phyloP scores from a whole-genome alignment of 129 eudicot genomes.

The Centaurea solstitialis region DNA sequence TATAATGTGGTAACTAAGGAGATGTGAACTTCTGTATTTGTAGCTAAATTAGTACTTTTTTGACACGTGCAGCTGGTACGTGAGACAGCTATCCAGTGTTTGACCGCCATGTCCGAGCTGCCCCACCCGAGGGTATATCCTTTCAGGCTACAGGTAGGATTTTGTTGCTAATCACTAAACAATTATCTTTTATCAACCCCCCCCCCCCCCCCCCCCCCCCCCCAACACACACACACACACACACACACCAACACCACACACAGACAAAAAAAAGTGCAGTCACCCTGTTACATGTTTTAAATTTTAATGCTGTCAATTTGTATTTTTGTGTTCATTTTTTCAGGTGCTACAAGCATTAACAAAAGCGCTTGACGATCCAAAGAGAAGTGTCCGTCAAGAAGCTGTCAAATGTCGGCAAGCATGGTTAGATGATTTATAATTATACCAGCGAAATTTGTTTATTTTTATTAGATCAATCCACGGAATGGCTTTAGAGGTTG shows the following conservation, averaged over 20 bases:
- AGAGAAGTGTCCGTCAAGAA: slow-evolving; percentile 89
- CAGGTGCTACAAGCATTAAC: slow-evolving; percentile 72
- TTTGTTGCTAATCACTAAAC: slow-evolving; percentile 6
- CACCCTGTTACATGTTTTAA: neutral
- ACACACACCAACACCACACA: too few relatives aligned
- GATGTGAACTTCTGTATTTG: neutral
- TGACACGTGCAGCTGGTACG: slow-evolving; percentile 63
- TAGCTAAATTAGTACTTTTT: slow-evolving; percentile 2
- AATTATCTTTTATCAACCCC: neutral
- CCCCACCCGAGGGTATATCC: slow-evolving; percentile 80
- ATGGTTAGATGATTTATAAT: slow-evolving; percentile 50
- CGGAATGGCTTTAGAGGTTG: neutral
- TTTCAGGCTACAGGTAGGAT: slow-evolving; percentile 67
- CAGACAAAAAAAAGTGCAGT: too few relatives aligned
- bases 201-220: too few relatives aligned
- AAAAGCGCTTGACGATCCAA: slow-evolving; percentile 79
- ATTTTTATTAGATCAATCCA: neutral
- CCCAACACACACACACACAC: too few relatives aligned
- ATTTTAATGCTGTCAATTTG: neutral
- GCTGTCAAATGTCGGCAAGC: slow-evolving; percentile 96
- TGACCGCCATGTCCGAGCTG: slow-evolving; percentile 76
- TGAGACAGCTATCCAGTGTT: slow-evolving; percentile 88
- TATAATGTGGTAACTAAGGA: neutral
- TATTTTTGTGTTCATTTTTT: neutral
- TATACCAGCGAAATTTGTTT: neutral